These are phyloP conservation scores for Drosera capensis DNA, from an alignment of 148 eudicot genomes.

Conservation along the genomic window DNA sequence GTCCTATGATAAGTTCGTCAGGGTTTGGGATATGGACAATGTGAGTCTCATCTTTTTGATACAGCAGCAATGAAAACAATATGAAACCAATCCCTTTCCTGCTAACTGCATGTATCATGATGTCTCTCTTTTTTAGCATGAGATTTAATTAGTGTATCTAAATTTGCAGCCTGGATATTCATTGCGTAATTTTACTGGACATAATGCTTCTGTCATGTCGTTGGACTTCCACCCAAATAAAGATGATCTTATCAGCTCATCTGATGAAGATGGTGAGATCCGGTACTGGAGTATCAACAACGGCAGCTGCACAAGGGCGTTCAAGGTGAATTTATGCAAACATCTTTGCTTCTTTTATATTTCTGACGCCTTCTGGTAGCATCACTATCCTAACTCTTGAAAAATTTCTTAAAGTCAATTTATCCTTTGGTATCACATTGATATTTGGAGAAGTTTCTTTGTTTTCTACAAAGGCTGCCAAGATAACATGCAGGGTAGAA, in stretches of 20 bases:
- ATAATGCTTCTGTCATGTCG: conserved; percentile 65
- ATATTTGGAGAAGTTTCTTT: too few relatives aligned
- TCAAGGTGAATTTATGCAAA: conserved; percentile 37
- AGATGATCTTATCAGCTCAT: conserved; percentile 77
- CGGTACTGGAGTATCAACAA: conserved; percentile 66
- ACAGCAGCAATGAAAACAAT: too few relatives aligned
- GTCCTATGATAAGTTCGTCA: conserved; percentile 77
- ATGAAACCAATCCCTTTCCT: background rate
- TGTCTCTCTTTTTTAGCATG: conserved; percentile 2
- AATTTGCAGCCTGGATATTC: conserved; percentile 77
- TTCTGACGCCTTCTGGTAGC: background rate
- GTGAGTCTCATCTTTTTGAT: too few relatives aligned
- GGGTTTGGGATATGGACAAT: conserved; percentile 89
- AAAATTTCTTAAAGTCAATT: too few relatives aligned
- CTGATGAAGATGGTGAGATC: conserved; percentile 74
- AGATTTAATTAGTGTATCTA: conserved; percentile 5
- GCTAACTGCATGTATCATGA: background rate
- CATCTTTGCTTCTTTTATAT: background rate
- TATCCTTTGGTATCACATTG: too few relatives aligned
- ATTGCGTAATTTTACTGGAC: conserved; percentile 59
- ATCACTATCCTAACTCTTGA: too few relatives aligned
- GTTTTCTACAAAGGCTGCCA: too few relatives aligned
- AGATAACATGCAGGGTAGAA: too few relatives aligned
- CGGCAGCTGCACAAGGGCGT: conserved; percentile 51
- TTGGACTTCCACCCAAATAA: conserved; percentile 95